These are phyloP conservation scores for Brettanomyces anomalus DNA, from an alignment of 805 yeast genomes.

Conservation along the genomic window DNA sequence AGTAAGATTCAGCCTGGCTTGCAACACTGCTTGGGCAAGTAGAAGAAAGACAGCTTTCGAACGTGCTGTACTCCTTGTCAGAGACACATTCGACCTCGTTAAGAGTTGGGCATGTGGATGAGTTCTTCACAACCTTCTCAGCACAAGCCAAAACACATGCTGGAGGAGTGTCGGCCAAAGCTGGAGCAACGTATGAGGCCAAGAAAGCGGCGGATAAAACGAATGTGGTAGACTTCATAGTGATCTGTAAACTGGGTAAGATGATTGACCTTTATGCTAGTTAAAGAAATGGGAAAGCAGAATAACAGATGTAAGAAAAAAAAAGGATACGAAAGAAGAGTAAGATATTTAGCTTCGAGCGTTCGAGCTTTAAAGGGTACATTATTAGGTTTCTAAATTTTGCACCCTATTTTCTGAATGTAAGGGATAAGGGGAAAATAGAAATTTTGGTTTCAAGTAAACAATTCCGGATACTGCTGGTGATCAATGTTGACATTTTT, in stretches of 20 bases:
- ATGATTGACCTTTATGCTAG: too few relatives aligned
- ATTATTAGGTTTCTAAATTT: too few relatives aligned
- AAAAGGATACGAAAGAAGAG: neutral
- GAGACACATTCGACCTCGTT: conserved; percentile 66
- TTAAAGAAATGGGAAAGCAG: neutral
- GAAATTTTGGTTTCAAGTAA: neutral
- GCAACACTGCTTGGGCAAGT: conserved; percentile 61
- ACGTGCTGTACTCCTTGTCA: conserved; percentile 39
- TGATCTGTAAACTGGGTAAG: neutral
- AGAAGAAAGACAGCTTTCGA: conserved; percentile 54
- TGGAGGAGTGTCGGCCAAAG: conserved; percentile 59
- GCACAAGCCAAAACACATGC: conserved; percentile 91
- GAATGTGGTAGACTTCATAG: conserved; percentile 1
- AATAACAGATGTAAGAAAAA: neutral
- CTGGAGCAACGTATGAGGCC: conserved; percentile 32
- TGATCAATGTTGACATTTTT: too few relatives aligned
- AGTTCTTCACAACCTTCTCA: conserved; percentile 49
- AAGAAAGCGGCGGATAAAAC: conserved; percentile 18
- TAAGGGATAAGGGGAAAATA: neutral
- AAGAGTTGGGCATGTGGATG: conserved; percentile 47
- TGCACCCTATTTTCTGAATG: neutral
- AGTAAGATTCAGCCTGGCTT: conserved; percentile 50
- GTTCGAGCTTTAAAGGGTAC: too few relatives aligned
- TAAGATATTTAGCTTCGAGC: neutral
- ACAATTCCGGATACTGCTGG: neutral